Base-by-base conservation (phyloP, 345 rosid species). In the Murraya paniculata region DNA sequence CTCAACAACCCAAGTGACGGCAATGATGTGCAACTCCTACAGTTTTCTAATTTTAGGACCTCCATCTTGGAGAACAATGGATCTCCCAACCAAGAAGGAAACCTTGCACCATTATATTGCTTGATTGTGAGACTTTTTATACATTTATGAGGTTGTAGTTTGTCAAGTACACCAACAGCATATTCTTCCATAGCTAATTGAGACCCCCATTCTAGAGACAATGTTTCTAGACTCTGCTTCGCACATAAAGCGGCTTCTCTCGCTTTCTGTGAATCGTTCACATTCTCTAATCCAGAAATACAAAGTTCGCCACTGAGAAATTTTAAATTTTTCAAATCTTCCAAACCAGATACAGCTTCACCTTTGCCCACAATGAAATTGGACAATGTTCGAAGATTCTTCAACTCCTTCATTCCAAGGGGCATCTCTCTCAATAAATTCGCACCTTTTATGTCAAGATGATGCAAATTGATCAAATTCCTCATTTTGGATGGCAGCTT, bases 311-410 rank as follows among this genome's bases (percentile, higher is more conserved):
- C 85, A 21, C 9, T 30, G 33, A 86, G 82, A 72, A 39, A 9
- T 1, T 64, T 22, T 16, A 86, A 65, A 60, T 50, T 69, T 35
- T 74, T 74, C 72, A 86, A 75, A 53, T 81, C 83, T 58, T 58
- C 45, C 33, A 82, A 65, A 50, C 58, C 3, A 0, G 76, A 55
- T 9, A 72, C 76, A 0, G 30, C 50, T 41, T 41, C 22, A 8
- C 13, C 74, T 41, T 81, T 41, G 22, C 83, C 80, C 53, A 87
- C 79, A 35, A 82, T 31, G 25, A 80, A 84, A 38, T 79, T 71
- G 21, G 81, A 28, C 30, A 82, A 60, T 4, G 60, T 66, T 8
- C 21, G 77, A 30, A 87, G 83, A 74, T 56, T 28, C 11, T 35
- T 76, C 22, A 82, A 55, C 7, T 68, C 53, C 21, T 64, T 60